phyloP scores from a whole-genome alignment of 257 asterid species.

The Ajuga chamaepitys region DNA sequence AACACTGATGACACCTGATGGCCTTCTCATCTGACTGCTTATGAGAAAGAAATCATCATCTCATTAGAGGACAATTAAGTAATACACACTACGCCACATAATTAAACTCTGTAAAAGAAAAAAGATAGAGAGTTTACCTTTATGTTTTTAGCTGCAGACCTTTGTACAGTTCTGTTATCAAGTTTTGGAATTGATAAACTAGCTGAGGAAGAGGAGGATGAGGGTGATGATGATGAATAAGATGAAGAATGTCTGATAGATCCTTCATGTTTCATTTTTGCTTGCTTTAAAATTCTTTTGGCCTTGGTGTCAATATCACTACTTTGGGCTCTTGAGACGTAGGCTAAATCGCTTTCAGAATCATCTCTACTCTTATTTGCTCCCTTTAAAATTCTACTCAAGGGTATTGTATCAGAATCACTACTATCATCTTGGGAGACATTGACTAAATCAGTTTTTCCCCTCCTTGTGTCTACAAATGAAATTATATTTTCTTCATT shows the following conservation, averaged over 20 bases:
- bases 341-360: not conserved
- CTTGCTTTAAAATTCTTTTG: conserved; percentile 13
- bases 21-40: conserved; percentile 36
- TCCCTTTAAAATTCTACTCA: not conserved
- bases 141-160: conserved; percentile 22
- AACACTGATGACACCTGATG: conserved; percentile 67
- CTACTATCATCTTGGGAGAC: not conserved
- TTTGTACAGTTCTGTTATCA: conserved; percentile 15
- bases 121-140: conserved; percentile 29
- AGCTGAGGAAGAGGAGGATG: conserved; percentile 34
- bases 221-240: conserved; percentile 26
- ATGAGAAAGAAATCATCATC: not conserved
- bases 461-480: conserved; percentile 10
- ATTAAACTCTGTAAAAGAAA: conserved; percentile 7
- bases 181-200: conserved; percentile 26
- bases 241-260: conserved; percentile 16
- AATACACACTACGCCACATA: not conserved
- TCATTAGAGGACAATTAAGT: not conserved
- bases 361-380: not conserved
- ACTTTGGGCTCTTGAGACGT: conserved; percentile 3
- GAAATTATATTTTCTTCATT: conserved; percentile 44
- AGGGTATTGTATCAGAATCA: not conserved
- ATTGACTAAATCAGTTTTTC: conserved; percentile 4
- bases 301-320: conserved; percentile 6
- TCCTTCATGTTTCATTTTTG: conserved; percentile 13